phyloP scores from a whole-genome alignment of 1,284 basidiomycete species.

The Ganoderma sinense region DNA sequence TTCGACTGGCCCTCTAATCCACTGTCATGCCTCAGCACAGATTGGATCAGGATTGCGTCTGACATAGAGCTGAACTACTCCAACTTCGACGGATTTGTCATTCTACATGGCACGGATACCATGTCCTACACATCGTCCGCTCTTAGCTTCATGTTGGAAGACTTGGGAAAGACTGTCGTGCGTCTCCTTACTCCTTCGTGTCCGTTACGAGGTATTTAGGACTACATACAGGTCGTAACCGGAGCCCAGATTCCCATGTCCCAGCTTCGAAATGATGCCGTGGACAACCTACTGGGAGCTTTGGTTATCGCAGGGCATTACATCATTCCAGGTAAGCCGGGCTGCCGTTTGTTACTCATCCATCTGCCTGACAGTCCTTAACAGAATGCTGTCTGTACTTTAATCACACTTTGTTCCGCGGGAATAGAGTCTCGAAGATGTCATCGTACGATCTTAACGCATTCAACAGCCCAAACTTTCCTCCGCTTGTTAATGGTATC shows the following conservation, averaged over 20 bases:
- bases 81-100: slow-evolving; percentile 88
- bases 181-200: slow-evolving; percentile 19
- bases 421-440: slow-evolving; percentile 87
- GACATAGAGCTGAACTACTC: slow-evolving; percentile 92
- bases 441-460: slow-evolving; percentile 90
- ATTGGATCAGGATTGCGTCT: slow-evolving; percentile 89
- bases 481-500: slow-evolving; percentile 84
- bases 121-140: slow-evolving; percentile 92
- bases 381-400: slow-evolving; percentile 88
- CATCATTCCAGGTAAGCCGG: slow-evolving; percentile 79
- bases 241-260: slow-evolving; percentile 94
- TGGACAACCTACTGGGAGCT: slow-evolving; percentile 90
- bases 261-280: slow-evolving; percentile 88
- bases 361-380: neutral
- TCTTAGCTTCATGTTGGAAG: slow-evolving; percentile 89
- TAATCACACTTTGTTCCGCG: slow-evolving; percentile 87
- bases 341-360: neutral
- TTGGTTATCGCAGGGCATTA: slow-evolving; percentile 90
- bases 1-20: slow-evolving; percentile 14
- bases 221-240: slow-evolving; percentile 71
- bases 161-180: slow-evolving; percentile 89
- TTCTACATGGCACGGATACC: slow-evolving; percentile 94
- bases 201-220: neutral
- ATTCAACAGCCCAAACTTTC: slow-evolving; percentile 88
- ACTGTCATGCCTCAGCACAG: slow-evolving; percentile 47